Evolutionary conservation across 1,139 yeast genomes (phyloP).

Genomic region (Zygoascus hellenicus): DNA sequence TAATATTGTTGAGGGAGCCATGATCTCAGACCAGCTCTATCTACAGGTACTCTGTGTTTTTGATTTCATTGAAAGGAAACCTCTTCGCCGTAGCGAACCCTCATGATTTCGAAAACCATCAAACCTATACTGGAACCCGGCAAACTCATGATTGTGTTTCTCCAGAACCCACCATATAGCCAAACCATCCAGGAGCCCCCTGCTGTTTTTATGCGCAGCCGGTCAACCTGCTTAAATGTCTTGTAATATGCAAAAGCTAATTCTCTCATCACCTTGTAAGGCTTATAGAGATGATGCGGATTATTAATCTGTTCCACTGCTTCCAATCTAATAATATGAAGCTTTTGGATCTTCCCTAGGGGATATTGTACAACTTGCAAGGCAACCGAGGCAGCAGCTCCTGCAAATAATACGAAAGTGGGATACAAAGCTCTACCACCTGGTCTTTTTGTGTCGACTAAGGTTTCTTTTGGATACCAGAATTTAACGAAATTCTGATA

Average conservation of each 20-base stretch:
- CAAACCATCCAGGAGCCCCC: constrained; percentile 55
- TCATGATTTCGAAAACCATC: constrained; percentile 75
- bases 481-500: constrained; percentile 20
- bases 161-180: constrained; percentile 70
- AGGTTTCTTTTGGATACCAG: constrained; percentile 16
- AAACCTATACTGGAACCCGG: constrained; percentile 88
- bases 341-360: constrained; percentile 66
- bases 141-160: constrained; percentile 67
- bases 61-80: constrained; percentile 3
- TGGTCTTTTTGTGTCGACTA: constrained; percentile 15
- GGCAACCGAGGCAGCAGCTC: constrained; percentile 79
- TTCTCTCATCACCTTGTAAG: constrained; percentile 10
- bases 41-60: neutral
- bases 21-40: neutral
- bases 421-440: constrained; percentile 48
- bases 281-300: constrained; percentile 1
- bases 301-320: constrained; percentile 53
- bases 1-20: neutral
- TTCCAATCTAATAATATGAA: constrained; percentile 74
- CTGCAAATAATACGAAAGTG: constrained; percentile 73
- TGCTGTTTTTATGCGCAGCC: constrained; percentile 48
- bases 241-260: constrained; percentile 52
- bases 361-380: constrained; percentile 81
- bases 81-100: constrained; percentile 39
- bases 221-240: constrained; percentile 55